Conservation (phyloP, 2,329 filamentous ascomycete genomes). For the Diatrype stigma region DNA sequence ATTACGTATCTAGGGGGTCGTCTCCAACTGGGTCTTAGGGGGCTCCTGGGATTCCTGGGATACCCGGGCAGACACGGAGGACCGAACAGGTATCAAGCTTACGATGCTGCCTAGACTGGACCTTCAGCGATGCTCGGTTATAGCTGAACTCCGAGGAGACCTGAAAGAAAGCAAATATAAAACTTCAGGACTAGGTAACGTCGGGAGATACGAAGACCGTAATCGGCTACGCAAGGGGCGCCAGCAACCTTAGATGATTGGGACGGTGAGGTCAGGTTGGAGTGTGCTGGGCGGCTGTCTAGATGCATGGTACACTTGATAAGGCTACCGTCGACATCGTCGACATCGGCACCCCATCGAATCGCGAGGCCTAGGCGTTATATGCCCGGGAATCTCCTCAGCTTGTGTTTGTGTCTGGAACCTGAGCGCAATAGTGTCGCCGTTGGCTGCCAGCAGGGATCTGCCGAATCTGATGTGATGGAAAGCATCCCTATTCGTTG, state of each 20-base stretch:
- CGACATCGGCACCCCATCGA: constrained; percentile 5
- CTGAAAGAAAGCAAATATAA: background rate
- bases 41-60: too few relatives aligned
- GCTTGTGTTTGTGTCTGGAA: background rate
- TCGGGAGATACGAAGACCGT: background rate
- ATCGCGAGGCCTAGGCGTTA: background rate
- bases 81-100: too few relatives aligned
- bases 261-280: constrained; percentile 8
- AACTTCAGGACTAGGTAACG: too few relatives aligned
- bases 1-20: background rate
- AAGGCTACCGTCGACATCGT: constrained; percentile 14
- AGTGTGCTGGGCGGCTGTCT: constrained; percentile 11
- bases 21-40: background rate
- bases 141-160: background rate
- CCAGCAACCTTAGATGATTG: constrained; percentile 12
- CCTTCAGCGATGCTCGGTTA: background rate
- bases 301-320: constrained; percentile 14
- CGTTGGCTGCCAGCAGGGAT: background rate
- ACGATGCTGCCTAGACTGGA: background rate
- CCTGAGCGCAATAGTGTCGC: background rate
- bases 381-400: background rate
- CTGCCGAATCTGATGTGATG: background rate
- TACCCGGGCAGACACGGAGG: too few relatives aligned
- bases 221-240: constrained; percentile 9
- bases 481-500: background rate